phyloP scores from a whole-genome alignment of 805 yeast genomes.

The Ogataea corticis region DNA sequence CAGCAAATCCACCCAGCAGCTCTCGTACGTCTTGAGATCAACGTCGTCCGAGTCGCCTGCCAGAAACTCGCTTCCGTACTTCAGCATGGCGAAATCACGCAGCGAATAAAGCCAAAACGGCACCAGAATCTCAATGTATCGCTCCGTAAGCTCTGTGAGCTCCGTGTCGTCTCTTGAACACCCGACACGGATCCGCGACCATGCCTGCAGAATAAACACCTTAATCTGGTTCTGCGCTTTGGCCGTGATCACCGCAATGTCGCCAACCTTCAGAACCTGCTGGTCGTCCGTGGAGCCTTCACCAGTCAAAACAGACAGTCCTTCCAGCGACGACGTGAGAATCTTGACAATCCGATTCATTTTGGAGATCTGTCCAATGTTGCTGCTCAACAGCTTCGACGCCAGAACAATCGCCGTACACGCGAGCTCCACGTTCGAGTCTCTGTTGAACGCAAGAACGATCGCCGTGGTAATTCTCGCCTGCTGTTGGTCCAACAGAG shows the following conservation, averaged over 20 bases:
- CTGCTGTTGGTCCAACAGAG: constrained; percentile 86
- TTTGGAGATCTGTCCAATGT: constrained; percentile 49
- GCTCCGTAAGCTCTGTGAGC: constrained; percentile 49
- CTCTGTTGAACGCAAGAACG: constrained; percentile 78
- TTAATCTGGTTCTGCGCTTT: constrained; percentile 55
- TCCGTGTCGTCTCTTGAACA: constrained; percentile 39
- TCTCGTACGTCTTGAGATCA: constrained; percentile 48
- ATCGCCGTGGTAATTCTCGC: constrained; percentile 91
- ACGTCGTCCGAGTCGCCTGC: constrained; percentile 43
- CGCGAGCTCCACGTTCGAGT: constrained; percentile 71
- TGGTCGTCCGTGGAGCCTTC: constrained; percentile 21
- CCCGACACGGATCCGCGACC: constrained; percentile 61
- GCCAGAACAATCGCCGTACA: constrained; percentile 75
- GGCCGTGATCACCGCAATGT: constrained; percentile 46
- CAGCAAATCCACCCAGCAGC: constrained; percentile 75
- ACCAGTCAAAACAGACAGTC: constrained; percentile 37
- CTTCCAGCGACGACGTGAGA: constrained; percentile 66
- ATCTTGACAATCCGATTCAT: constrained; percentile 61
- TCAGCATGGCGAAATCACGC: constrained; percentile 69
- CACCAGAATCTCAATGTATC: constrained; percentile 58
- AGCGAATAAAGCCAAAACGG: constrained; percentile 80
- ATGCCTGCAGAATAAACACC: constrained; percentile 62
- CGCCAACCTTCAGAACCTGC: constrained; percentile 53
- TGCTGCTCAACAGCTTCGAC: constrained; percentile 71
- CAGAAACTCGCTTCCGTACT: constrained; percentile 44